Conservation (phyloP, 23 red algal species). For the Pyropia yezoensis region DNA sequence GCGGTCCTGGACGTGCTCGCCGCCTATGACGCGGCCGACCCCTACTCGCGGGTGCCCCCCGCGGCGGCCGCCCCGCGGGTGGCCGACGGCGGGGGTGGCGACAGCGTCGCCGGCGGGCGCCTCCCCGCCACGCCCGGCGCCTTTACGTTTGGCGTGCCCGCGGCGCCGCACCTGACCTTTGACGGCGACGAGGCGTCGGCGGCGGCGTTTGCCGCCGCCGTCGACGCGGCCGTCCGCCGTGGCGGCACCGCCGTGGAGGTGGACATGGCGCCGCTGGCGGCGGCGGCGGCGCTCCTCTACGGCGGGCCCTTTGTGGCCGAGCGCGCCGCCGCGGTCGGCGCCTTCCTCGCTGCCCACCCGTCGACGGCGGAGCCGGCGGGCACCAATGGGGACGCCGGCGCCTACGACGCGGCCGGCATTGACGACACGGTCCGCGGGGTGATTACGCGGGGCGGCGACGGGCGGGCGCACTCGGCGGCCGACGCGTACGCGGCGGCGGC, state of each 20-base stretch:
- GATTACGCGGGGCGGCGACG: constrained; percentile 6
- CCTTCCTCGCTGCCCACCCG: constrained; percentile 4
- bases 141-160: constrained; percentile 36
- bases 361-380: no score
- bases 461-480: background rate
- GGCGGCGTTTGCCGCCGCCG: constrained; percentile 9
- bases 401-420: constrained; percentile 4
- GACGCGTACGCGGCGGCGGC: constrained; percentile 14
- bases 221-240: constrained; percentile 8
- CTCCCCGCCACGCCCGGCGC: background rate
- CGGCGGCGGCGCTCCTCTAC: constrained; percentile 41
- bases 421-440: constrained; percentile 26
- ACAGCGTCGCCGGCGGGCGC: background rate
- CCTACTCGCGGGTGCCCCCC: constrained; percentile 11
- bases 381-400: background rate
- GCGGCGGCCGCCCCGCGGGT: background rate
- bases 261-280: constrained; percentile 13
- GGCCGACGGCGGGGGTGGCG: background rate
- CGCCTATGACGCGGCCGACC: constrained; percentile 8
- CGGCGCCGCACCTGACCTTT: constrained; percentile 10
- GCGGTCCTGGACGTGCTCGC: constrained; percentile 17
- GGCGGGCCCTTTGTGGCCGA: constrained; percentile 27
- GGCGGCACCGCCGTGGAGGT: constrained; percentile 16
- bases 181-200: constrained; percentile 26
- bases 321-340: constrained; percentile 22